A percentile compares a stretch with the other conserved stretches of the same genome.
Evolutionary conservation across 2,329 filamentous ascomycete species (phyloP).

Genomic region (Metarhizium rileyi): DNA sequence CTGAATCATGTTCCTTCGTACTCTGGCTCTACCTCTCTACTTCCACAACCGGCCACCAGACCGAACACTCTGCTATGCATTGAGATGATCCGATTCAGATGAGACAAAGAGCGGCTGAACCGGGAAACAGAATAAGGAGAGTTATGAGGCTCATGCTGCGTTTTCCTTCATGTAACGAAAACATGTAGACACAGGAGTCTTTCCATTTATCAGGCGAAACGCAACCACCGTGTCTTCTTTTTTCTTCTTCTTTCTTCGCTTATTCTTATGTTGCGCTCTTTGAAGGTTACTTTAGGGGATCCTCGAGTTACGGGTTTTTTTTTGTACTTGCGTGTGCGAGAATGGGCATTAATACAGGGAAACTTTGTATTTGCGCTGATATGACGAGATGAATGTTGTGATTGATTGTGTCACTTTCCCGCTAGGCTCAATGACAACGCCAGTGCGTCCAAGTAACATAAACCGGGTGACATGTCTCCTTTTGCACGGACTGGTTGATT

Average conservation of each 20-base stretch:
- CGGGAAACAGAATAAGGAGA: background rate
- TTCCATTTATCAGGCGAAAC: background rate
- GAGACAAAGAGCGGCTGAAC: background rate
- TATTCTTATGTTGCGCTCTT: slow-evolving; percentile 9
- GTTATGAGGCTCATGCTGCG: background rate
- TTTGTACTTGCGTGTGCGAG: slow-evolving; percentile 8
- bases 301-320: slow-evolving; percentile 5
- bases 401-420: background rate
- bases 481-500: no score
- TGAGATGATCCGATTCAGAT: slow-evolving; percentile 8
- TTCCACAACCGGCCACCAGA: slow-evolving; percentile 6
- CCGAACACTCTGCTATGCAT: slow-evolving; percentile 10
- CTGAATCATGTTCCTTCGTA: slow-evolving; percentile 25
- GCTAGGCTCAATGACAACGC: background rate
- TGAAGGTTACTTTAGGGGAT: slow-evolving; percentile 7
- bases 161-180: background rate
- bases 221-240: background rate
- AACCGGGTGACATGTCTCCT: no score
- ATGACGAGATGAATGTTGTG: background rate
- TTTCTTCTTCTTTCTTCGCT: background rate
- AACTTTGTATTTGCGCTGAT: background rate
- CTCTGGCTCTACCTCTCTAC: slow-evolving; percentile 14
- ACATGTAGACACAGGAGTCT: background rate
- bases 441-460: no score
- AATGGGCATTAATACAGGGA: slow-evolving; percentile 13